A percentile compares a stretch with the other conserved stretches of the same genome.
Evolutionary conservation across 192 early-diverging fungal species (phyloP).

Genomic region (Coemansia aciculifera): DNA sequence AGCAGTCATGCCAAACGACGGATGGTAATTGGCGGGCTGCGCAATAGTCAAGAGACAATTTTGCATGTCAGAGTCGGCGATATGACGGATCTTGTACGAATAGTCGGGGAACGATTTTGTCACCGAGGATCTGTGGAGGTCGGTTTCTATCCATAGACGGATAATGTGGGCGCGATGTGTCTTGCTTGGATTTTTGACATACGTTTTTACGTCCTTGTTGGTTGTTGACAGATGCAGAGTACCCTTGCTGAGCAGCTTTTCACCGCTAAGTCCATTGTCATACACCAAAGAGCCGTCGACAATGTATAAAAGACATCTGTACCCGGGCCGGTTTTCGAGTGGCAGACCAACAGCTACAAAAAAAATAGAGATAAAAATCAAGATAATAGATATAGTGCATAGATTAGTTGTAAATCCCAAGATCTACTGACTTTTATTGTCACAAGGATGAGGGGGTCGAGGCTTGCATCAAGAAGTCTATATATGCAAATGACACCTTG

Average conservation of each 20-base stretch:
- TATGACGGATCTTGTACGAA: constrained; percentile 30
- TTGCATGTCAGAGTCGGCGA: constrained; percentile 50
- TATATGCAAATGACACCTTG: constrained; percentile 27
- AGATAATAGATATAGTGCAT: no score
- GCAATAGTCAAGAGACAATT: constrained; percentile 40
- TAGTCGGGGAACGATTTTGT: constrained; percentile 20
- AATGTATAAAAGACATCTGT: constrained; percentile 44
- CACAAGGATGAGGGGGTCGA: not conserved
- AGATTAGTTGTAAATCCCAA: not conserved
- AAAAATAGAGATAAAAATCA: constrained; percentile 8
- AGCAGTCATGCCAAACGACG: constrained; percentile 47
- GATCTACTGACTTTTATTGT: not conserved
- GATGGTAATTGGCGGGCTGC: constrained; percentile 41
- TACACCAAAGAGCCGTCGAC: constrained; percentile 45
- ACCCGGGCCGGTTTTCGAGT: constrained; percentile 47
- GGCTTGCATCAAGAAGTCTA: constrained; percentile 27
- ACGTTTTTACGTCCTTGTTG: constrained; percentile 22
- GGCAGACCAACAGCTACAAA: constrained; percentile 48
- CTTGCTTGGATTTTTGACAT: constrained; percentile 49
- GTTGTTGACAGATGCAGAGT: constrained; percentile 42
- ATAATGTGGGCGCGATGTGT: constrained; percentile 46
- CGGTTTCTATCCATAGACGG: constrained; percentile 49
- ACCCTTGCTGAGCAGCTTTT: constrained; percentile 48
- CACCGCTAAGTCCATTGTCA: constrained; percentile 45
- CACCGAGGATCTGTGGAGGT: not conserved